phyloP scores from a whole-genome alignment of 768 basidiomycete genomes.

The Clitopilus passeckerianus region DNA sequence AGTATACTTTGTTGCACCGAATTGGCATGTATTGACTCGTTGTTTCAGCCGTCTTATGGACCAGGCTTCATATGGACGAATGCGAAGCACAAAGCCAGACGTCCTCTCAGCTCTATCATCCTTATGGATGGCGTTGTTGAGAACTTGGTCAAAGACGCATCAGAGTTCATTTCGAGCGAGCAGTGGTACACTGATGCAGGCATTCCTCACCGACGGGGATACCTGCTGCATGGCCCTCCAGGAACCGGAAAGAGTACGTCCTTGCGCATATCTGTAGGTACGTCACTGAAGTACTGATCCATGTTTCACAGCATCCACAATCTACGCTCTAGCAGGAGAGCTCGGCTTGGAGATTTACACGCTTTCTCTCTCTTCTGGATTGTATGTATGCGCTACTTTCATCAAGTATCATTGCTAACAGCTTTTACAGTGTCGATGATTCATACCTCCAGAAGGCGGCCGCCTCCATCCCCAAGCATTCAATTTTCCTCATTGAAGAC shows the following conservation, averaged over 20 bases:
- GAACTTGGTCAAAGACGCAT: constrained; percentile 41
- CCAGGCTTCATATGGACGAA: constrained; percentile 35
- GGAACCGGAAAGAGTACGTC: constrained; percentile 56
- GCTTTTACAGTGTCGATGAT: constrained; percentile 41
- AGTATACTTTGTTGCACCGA: neutral
- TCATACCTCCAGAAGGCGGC: constrained; percentile 39
- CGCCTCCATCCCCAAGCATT: constrained; percentile 41
- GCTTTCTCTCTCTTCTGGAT: constrained; percentile 42
- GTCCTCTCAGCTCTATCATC: constrained; percentile 49
- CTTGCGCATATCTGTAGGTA: neutral
- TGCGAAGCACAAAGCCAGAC: constrained; percentile 42
- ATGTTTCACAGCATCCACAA: constrained; percentile 41
- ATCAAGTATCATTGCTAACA: neutral
- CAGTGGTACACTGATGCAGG: constrained; percentile 54
- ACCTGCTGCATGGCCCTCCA: constrained; percentile 54
- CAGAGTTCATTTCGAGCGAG: constrained; percentile 50
- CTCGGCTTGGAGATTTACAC: constrained; percentile 83
- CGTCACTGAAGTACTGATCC: constrained; percentile 27
- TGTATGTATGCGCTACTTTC: constrained; percentile 26
- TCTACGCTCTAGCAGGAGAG: constrained; percentile 56
- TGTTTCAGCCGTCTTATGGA: constrained; percentile 28
- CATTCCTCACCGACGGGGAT: constrained; percentile 54
- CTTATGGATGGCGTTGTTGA: constrained; percentile 42
- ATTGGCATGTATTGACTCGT: neutral
- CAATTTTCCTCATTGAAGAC: constrained; percentile 55